Percentiles rank a stretch among this genome's conserved stretches.
Evolutionary conservation across 208 protist genomes (phyloP).

Genomic region (Wallacemonas sp.): DNA sequence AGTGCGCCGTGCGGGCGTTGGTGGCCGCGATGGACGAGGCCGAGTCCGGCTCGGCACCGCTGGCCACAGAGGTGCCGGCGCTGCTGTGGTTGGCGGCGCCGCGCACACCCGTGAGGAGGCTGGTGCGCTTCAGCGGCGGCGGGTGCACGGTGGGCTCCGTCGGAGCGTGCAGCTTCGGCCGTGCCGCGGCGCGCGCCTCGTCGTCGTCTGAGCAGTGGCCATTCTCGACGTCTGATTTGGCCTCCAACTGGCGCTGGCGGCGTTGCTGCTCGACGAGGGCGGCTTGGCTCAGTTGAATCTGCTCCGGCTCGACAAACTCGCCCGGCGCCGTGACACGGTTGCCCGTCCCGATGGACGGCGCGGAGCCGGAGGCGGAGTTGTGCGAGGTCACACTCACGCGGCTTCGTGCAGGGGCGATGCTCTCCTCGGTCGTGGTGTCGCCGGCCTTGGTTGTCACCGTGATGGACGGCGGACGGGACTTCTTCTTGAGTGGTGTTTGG

Average conservation of each 20-base stretch:
- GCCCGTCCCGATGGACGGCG: background rate
- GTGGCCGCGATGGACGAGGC: background rate
- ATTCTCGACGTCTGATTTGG: background rate
- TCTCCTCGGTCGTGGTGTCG: too few species aligned
- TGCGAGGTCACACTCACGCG: too few species aligned
- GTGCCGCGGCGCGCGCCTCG: background rate
- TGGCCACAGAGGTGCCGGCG: background rate
- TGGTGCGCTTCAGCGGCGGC: conserved; percentile 9
- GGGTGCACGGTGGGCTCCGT: background rate
- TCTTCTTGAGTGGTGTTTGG: too few species aligned
- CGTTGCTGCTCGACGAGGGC: conserved; percentile 8
- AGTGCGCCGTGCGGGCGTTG: background rate
- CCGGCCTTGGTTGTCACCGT: too few species aligned
- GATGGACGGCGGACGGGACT: too few species aligned
- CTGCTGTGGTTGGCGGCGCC: background rate
- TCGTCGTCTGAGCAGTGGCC: too few species aligned
- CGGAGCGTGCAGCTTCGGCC: background rate
- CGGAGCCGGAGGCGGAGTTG: too few species aligned
- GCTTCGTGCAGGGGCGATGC: too few species aligned
- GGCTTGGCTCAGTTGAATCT: conserved; percentile 16
- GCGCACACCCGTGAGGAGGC: background rate
- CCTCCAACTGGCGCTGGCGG: background rate
- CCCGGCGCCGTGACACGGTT: background rate
- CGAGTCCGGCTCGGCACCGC: background rate
- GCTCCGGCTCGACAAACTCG: conserved; percentile 3